phyloP scores from a whole-genome alignment of 129 eudicot genomes.

The Ambrosia artemisiifolia region DNA sequence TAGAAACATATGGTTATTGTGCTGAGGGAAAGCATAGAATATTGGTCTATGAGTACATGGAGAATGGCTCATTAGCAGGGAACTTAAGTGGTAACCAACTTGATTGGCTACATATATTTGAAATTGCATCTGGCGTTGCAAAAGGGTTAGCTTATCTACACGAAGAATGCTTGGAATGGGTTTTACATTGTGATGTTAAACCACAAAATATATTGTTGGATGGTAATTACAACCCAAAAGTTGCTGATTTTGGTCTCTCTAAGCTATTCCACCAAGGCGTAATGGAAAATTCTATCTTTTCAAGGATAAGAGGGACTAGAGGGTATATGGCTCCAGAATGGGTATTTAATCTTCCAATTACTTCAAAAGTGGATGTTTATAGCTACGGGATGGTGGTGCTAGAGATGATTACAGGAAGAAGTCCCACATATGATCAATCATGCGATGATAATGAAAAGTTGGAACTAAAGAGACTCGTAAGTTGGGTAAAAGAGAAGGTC shows the following conservation, averaged over 20 bases:
- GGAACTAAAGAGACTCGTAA: constrained; percentile 4
- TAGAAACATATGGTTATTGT: constrained; percentile 32
- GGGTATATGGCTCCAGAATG: not conserved
- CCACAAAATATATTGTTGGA: too few species aligned
- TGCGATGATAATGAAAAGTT: not conserved
- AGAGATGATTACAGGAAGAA: not conserved
- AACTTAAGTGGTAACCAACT: constrained; percentile 3
- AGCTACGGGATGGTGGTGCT: not conserved
- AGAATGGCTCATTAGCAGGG: constrained; percentile 13
- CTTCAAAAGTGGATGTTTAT: constrained; percentile 22
- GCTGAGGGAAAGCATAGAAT: constrained; percentile 26
- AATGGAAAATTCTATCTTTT: not conserved
- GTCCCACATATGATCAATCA: too few species aligned
- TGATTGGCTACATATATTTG: constrained; percentile 24
- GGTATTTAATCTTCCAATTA: constrained; percentile 17
- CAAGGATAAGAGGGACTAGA: constrained; percentile 20
- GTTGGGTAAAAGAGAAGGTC: constrained; percentile 25
- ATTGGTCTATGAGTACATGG: constrained; percentile 20
- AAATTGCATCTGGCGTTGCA: constrained; percentile 28
- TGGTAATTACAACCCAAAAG: too few species aligned
- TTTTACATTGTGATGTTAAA: too few species aligned
- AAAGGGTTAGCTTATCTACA: constrained; percentile 19
- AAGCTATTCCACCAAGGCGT: constrained; percentile 23
- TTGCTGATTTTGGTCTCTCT: constrained; percentile 17
- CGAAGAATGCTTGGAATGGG: too few species aligned